Percentiles rank a stretch among this genome's conserved stretches.
phyloP scores from a whole-genome alignment of 2,329 filamentous ascomycete species.

The Fusarium pseudograminearum region DNA sequence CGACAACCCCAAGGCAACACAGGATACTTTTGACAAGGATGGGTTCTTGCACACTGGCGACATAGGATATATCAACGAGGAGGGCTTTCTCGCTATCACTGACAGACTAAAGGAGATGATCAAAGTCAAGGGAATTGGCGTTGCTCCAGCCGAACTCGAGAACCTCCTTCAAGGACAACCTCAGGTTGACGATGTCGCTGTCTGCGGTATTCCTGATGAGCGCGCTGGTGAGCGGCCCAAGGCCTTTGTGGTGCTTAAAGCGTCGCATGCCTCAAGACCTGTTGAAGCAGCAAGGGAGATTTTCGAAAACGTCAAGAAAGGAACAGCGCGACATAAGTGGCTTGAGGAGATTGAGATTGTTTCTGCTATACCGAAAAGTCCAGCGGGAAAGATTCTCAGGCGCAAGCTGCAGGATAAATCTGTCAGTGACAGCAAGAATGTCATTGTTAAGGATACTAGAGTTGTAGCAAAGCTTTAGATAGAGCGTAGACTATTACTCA shows the following conservation, averaged over 20 bases:
- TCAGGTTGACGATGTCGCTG: neutral
- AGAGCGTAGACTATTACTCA: no score
- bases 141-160: slow-evolving; percentile 21
- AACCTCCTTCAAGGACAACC: neutral
- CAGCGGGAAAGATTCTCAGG: slow-evolving; percentile 1
- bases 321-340: slow-evolving; percentile 7
- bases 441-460: neutral
- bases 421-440: rapidly evolving
- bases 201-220: neutral
- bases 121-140: slow-evolving; percentile 14
- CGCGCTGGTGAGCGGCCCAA: neutral
- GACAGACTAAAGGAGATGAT: slow-evolving; percentile 24
- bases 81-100: slow-evolving; percentile 1
- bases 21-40: neutral
- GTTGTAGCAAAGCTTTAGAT: neutral
- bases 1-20: neutral
- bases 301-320: neutral
- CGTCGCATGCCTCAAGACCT: rapidly evolving
- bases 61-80: neutral
- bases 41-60: slow-evolving; percentile 6
- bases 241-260: slow-evolving; percentile 2
- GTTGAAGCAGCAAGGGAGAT: neutral
- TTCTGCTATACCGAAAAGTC: slow-evolving; percentile 6
- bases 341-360: slow-evolving; percentile 18
- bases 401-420: neutral